Conservation (phyloP, 2,329 filamentous ascomycete species). For the Phaeophleospora eucalypticola region DNA sequence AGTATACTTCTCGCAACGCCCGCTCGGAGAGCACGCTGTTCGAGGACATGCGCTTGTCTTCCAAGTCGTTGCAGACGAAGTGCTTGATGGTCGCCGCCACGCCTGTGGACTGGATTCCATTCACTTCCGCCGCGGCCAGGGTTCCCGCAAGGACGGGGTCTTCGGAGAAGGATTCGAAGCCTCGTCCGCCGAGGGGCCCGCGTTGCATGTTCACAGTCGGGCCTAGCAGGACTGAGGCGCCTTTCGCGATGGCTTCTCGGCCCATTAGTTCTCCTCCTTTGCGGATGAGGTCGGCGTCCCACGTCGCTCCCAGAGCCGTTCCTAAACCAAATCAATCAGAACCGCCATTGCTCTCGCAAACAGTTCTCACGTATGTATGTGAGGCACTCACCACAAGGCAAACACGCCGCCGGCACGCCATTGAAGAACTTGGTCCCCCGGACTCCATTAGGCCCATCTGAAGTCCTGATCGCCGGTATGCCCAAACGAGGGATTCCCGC, state of each 20-base stretch:
- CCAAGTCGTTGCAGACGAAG: conserved; percentile 70
- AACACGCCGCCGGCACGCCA: conserved; percentile 62
- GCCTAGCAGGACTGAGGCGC: conserved; percentile 68
- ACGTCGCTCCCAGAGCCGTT: conserved; percentile 73
- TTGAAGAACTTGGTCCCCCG: conserved; percentile 66
- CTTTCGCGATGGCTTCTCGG: conserved; percentile 67
- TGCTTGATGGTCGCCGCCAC: conserved; percentile 77
- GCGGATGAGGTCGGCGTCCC: conserved; percentile 67
- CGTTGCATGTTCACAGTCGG: conserved; percentile 80
- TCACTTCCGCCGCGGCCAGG: conserved; percentile 58
- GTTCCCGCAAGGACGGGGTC: conserved; percentile 75
- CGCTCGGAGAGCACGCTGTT: conserved; percentile 62
- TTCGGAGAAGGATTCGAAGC: conserved; percentile 84
- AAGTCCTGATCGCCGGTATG: conserved; percentile 61
- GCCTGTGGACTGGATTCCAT: conserved; percentile 65
- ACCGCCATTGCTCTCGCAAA: too few relatives aligned
- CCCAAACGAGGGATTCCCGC: conserved; percentile 56
- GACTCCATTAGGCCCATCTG: conserved; percentile 67
- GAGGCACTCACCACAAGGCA: conserved; percentile 59
- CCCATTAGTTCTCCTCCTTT: conserved; percentile 68
- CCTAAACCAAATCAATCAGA: conserved; percentile 13
- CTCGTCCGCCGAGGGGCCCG: conserved; percentile 75
- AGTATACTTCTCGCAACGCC: conserved; percentile 64
- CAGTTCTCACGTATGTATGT: too few relatives aligned
- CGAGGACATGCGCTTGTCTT: conserved; percentile 62